Percentiles rank a stretch among this genome's conserved stretches.
These are phyloP conservation scores for Alternaria longipes DNA, from an alignment of 2,329 filamentous ascomycete genomes.

Conservation along the genomic window DNA sequence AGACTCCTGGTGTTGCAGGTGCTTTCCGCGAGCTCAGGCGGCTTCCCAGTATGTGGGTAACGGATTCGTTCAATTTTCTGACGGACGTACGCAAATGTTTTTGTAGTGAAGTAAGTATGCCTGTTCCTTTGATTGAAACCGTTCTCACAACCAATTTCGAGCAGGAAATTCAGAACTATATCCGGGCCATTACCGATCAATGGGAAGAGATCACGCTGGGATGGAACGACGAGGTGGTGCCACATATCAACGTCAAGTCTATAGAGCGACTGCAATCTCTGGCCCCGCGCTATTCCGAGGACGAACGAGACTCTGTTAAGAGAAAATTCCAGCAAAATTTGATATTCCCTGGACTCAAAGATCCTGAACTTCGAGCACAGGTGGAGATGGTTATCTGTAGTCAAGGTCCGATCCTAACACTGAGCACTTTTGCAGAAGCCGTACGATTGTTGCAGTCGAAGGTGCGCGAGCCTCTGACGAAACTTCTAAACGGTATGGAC, in stretches of 20 bases:
- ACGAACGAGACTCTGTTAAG: slow-evolving; percentile 1
- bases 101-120: slow-evolving; percentile 6
- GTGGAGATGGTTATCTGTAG: slow-evolving; percentile 2
- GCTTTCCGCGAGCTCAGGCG: slow-evolving; percentile 1
- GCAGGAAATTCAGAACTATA: slow-evolving; percentile 6
- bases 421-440: slow-evolving; percentile 8
- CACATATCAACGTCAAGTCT: background rate
- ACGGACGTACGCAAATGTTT: slow-evolving; percentile 8
- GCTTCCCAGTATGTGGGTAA: slow-evolving; percentile 6
- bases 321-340: background rate
- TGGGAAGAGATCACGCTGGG: slow-evolving; percentile 5
- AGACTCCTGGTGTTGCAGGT: background rate
- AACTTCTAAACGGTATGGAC: background rate
- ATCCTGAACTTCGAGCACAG: background rate
- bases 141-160: background rate
- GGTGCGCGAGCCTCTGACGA: background rate
- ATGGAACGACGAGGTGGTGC: background rate
- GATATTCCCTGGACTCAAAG: slow-evolving; percentile 1
- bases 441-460: slow-evolving; percentile 4
- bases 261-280: slow-evolving; percentile 4
- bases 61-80: slow-evolving; percentile 4
- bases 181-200: slow-evolving; percentile 2
- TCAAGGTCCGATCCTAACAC: slow-evolving; percentile 10
- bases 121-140: background rate
- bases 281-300: background rate